phyloP scores from a whole-genome alignment of 148 eudicot genomes.

The Heliamphora exappendiculata region DNA sequence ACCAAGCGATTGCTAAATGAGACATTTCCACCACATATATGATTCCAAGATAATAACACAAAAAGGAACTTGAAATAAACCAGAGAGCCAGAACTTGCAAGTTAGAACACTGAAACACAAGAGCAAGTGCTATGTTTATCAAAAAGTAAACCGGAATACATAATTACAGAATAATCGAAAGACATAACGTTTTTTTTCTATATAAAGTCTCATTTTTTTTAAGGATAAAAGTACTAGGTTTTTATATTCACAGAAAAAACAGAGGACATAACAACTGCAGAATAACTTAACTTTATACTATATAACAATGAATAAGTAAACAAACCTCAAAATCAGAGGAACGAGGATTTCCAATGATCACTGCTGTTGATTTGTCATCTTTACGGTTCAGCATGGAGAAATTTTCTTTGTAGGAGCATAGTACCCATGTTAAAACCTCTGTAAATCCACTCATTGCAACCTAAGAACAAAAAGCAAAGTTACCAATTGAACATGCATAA shows the following conservation, averaged over 20 bases:
- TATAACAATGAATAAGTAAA: background rate
- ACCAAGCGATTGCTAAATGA: background rate
- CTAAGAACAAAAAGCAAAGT: constrained; percentile 26
- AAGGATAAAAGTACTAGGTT: background rate
- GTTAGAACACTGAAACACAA: background rate
- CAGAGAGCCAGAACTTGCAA: background rate
- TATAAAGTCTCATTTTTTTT: background rate
- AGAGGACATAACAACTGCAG: background rate
- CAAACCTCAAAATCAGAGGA: constrained; percentile 96
- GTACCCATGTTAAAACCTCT: constrained; percentile 83
- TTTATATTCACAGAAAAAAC: background rate
- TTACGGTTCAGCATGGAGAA: constrained; percentile 66
- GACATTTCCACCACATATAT: background rate
- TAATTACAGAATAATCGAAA: too few species aligned
- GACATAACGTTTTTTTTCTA: background rate
- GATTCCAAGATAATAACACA: background rate
- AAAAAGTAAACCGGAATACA: too few species aligned
- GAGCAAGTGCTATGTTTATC: too few species aligned
- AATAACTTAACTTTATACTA: background rate
- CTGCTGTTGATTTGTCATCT: constrained; percentile 74
- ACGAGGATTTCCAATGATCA: constrained; percentile 79
- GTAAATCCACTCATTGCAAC: constrained; percentile 82
- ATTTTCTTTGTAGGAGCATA: constrained; percentile 81
- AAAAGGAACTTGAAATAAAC: background rate
- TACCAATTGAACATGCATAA: background rate